Evolutionary conservation across 306 rosid genomes (phyloP).

Genomic region (Begonia masoniana): DNA sequence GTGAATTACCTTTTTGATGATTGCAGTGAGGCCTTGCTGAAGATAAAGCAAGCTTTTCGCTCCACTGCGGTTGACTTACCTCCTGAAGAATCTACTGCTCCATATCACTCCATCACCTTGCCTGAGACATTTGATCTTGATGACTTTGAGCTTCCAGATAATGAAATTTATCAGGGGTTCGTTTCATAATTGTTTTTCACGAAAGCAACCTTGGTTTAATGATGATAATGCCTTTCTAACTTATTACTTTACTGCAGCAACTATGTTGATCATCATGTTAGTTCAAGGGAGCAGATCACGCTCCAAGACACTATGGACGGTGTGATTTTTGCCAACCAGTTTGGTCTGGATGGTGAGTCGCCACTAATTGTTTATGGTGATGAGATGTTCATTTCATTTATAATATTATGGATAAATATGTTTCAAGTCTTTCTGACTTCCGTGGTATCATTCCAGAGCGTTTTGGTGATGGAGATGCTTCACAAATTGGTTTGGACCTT

Average conservation of each 20-base stretch:
- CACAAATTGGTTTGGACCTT: constrained; percentile 96
- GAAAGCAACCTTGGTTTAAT: background rate
- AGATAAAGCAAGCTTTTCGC: constrained; percentile 98
- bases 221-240: constrained; percentile 8
- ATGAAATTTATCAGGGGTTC: constrained; percentile 81
- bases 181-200: constrained; percentile 16
- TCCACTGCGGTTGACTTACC: constrained; percentile 97
- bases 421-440: too few species aligned
- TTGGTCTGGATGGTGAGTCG: constrained; percentile 87
- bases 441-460: constrained; percentile 40
- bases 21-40: constrained; percentile 99
- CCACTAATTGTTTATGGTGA: constrained; percentile 3
- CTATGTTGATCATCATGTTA: constrained; percentile 90
- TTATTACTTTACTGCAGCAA: constrained; percentile 51
- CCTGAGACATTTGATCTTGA: constrained; percentile 99
- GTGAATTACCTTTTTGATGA: constrained; percentile 98
- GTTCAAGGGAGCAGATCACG: constrained; percentile 92
- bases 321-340: constrained; percentile 84
- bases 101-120: constrained; percentile 93
- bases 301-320: constrained; percentile 94
- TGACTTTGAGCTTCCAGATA: constrained; percentile 98
- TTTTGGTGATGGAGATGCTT: constrained; percentile 96
- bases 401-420: background rate
- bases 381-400: constrained; percentile 5
- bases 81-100: constrained; percentile 99